phyloP scores from a whole-genome alignment of 2,329 filamentous ascomycete genomes.

The Sporothrix protearum region DNA sequence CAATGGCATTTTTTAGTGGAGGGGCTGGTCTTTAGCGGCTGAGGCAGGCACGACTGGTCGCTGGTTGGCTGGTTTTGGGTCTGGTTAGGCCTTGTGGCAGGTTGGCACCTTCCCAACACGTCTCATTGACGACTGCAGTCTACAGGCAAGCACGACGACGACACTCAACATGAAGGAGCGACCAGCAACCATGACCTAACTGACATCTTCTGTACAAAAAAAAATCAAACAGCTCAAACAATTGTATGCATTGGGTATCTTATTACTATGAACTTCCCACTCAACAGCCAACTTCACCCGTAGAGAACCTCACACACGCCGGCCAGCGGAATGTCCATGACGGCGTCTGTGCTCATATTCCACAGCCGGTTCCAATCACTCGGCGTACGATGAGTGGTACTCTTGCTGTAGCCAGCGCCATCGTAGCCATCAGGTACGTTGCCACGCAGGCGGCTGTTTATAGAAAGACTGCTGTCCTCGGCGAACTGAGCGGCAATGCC shows the following conservation, averaged over 20 bases:
- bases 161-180: neutral
- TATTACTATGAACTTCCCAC: neutral
- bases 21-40: slow-evolving; percentile 22
- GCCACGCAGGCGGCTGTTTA: slow-evolving; percentile 21
- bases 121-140: neutral
- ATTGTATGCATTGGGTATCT: slow-evolving; percentile 1
- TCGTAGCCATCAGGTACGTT: neutral
- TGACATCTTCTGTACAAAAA: neutral
- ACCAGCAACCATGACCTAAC: neutral
- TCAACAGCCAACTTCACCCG: slow-evolving; percentile 44
- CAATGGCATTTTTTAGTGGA: slow-evolving; percentile 23
- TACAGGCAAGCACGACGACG: neutral
- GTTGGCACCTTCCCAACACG: neutral
- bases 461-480: slow-evolving; percentile 28
- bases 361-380: slow-evolving; percentile 76
- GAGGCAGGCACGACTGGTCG: slow-evolving; percentile 9
- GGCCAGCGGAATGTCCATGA: slow-evolving; percentile 93
- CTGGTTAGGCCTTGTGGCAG: neutral
- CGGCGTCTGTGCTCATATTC: slow-evolving; percentile 91
- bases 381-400: slow-evolving; percentile 30
- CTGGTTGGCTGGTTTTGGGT: neutral
- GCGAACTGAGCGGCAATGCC: slow-evolving; percentile 34
- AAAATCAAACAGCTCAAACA: too few species aligned
- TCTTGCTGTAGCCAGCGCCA: neutral
- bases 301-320: slow-evolving; percentile 95